Base-by-base conservation (phyloP, 1,139 yeast genomes). In the Geotrichum citri-aurantii region DNA sequence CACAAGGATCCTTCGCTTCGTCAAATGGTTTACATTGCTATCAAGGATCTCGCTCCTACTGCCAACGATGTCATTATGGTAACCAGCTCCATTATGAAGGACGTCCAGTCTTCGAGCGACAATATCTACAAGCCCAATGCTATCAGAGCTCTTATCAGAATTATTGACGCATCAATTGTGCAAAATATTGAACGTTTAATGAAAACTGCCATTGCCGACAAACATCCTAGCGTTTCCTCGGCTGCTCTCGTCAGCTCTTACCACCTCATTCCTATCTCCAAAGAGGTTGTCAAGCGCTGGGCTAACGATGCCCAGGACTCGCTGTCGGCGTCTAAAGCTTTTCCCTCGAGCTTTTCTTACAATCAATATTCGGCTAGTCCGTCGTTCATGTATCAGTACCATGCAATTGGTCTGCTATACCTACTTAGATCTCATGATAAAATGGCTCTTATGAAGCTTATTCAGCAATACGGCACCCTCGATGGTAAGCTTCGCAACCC, bases 11-110 rank as follows among this genome's bases (percentile, higher is more conserved):
- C 88, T 46, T 82, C 96, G 1, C 81, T 93, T 71, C 86, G 99
- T 73, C 99, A 93, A 75, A 82, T 89, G 79, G 97, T 92, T 37
- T 93, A 93, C 71, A 79, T 93, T 72, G 92, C 97, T 21, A 91
- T 92, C 73, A 93, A 93, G 76, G 98, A 92, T 73, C 81, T 93
- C 63, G 82, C 93, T 50, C 76, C 85, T 19, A 82, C 88, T 59
- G 90, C 97, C 19, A 91, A 90, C 67, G 97, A 93, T 75, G 90
- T 90, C 58, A 82, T 93, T 74, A 95, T 93, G 98, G 97, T 93
- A 40, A 93, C 99, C 37, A 89, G 97, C 7, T 89, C 97, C 23
- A 92, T 93, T 69, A 95, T 93, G 97, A 92, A 92, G 77, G 99
- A 93, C 75, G 89, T 93, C 61, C 97, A 95, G 75, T 73, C 71